Base-by-base conservation (phyloP, 495 filamentous ascomycete genomes). In the Entonaema liquescens region DNA sequence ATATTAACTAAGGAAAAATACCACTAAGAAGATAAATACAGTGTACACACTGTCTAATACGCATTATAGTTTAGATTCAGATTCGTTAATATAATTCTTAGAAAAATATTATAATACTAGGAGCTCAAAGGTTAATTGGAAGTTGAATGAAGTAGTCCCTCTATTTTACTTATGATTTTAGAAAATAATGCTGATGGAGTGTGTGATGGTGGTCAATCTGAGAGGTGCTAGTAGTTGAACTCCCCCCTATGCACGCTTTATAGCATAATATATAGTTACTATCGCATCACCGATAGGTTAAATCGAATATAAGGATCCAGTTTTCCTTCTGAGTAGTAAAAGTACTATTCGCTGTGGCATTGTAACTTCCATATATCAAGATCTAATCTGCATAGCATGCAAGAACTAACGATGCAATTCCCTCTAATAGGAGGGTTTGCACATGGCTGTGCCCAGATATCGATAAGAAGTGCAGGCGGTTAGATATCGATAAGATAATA, bases 401-500 rank as follows among this genome's bases (percentile, higher is more conserved):
- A 53, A 40, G 29, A 35, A 42, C 44, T 25, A 47, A 29, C 19
- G 31, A 49, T 19, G 29, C 35, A 29, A 29, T 62, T 28, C 25
- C 38, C 62, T 56, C 29, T 29, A 17, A 33, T 21, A 33, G 66
- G 54, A 67, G 49, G 42, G 40, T 60, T 65, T 49, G 58, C 57
- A 71, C 62, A 71, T 66, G 57, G 62, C 28, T 19, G 35, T 26
- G 4, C 13, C 2, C 11, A 12, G 49, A 21, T 59, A 52, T 5
- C 9, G 50, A 68, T 57, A 62, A 65, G 55, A 36, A 11, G 36
- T 50, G 4, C 7, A 5, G 26, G 25, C 65, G 70, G 70, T 2
- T 73, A 73, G 61, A 65, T 73, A 73, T 73, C 70, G 70, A 73
- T 73, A 68, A 72, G 64, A 59, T 38, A 44, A 50, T 25, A 35